phyloP scores from a whole-genome alignment of 2,329 filamentous ascomycete genomes.

The Aspergillus viridinutans region DNA sequence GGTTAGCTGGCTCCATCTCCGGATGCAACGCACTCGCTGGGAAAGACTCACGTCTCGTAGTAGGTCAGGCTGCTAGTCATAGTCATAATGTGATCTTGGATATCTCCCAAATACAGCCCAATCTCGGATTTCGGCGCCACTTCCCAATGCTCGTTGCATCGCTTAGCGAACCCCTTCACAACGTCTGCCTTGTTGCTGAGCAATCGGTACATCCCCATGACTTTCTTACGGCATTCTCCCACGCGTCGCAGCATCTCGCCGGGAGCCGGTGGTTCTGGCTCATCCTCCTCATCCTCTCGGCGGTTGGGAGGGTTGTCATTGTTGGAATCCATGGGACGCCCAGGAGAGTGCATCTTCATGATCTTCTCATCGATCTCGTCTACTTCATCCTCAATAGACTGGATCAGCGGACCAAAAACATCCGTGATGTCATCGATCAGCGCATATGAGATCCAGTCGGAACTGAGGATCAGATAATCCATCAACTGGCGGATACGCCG shows the following conservation, averaged over 20 bases:
- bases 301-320: slow-evolving; percentile 26
- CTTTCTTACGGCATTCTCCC: slow-evolving; percentile 91
- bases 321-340: slow-evolving; percentile 28
- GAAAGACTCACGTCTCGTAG: slow-evolving; percentile 76
- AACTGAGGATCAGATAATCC: slow-evolving; percentile 87
- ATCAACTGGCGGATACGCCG: slow-evolving; percentile 87
- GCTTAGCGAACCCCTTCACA: slow-evolving; percentile 97
- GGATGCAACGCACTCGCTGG: slow-evolving; percentile 1
- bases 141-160: slow-evolving; percentile 97
- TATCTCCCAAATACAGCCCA: slow-evolving; percentile 94
- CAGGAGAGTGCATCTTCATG: slow-evolving; percentile 67
- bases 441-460: slow-evolving; percentile 98
- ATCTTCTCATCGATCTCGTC: slow-evolving; percentile 96
- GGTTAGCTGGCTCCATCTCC: slow-evolving; percentile 9
- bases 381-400: slow-evolving; percentile 90
- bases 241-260: slow-evolving; percentile 88
- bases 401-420: slow-evolving; percentile 87
- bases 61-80: slow-evolving; percentile 96
- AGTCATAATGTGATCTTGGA: slow-evolving; percentile 97
- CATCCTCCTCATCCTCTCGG: slow-evolving; percentile 28
- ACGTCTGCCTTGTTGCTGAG: slow-evolving; percentile 97
- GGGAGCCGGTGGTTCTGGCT: slow-evolving; percentile 44
- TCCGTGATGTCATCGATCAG: slow-evolving; percentile 98
- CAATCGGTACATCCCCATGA: slow-evolving; percentile 90
- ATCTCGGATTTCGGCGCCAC: slow-evolving; percentile 93